These are phyloP conservation scores for Trametes hirsuta DNA, from an alignment of 1,284 basidiomycete species.

Conservation along the genomic window DNA sequence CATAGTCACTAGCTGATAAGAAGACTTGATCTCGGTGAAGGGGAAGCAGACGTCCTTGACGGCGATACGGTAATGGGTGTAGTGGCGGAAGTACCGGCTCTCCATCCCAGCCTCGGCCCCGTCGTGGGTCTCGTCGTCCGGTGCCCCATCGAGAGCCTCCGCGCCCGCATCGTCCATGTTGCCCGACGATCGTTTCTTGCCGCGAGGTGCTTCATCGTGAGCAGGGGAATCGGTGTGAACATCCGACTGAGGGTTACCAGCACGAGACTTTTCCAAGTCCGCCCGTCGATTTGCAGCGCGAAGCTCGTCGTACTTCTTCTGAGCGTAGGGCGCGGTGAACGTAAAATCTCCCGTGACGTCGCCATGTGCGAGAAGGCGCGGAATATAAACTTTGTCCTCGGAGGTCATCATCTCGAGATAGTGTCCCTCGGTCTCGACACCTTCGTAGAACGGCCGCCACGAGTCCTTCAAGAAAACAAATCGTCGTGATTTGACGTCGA, in stretches of 20 bases:
- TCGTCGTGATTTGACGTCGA: conserved; percentile 1
- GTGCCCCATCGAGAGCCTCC: not conserved
- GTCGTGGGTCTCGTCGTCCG: not conserved
- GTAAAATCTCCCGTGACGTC: not conserved
- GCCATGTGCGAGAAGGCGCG: not conserved
- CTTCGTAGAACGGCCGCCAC: conserved; percentile 6
- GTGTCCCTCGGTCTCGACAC: not conserved
- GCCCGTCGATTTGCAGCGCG: too few species aligned
- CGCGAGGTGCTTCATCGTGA: too few species aligned
- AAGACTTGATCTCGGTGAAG: not conserved
- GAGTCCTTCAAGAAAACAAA: conserved; percentile 16
- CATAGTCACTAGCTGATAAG: not conserved
- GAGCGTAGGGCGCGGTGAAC: not conserved
- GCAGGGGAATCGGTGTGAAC: too few species aligned
- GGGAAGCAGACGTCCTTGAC: conserved; percentile 6
- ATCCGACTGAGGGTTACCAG: too few species aligned
- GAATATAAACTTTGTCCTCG: not conserved
- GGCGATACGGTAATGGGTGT: not conserved
- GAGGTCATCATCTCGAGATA: not conserved
- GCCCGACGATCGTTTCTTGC: too few species aligned
- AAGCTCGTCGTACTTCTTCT: too few species aligned
- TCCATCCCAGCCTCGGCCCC: not conserved
- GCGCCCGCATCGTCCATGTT: not conserved
- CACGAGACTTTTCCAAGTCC: too few species aligned
- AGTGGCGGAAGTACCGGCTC: conserved; percentile 1